Evolutionary conservation across 306 rosid genomes (phyloP), one percentile per base, ranked within the genome.

Genomic region (Pyrus bretschneideri): DNA sequence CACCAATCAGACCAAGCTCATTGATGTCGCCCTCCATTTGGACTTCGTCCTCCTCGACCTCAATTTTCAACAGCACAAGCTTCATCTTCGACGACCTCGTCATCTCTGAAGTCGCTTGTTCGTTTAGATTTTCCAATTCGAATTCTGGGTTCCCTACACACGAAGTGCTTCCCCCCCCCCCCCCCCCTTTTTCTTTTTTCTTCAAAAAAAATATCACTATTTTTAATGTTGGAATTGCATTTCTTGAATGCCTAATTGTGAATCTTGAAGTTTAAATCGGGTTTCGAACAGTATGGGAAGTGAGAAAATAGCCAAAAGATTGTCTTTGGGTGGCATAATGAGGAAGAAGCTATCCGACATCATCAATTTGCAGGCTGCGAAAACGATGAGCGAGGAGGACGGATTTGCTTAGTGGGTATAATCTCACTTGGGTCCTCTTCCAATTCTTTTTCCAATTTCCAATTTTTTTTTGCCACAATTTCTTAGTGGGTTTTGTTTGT

Each of bases 291-390:
- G 23, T 2, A 76, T 52, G 83, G 76, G 40, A 61, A 71, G 75
- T 35, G 85, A 82, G 33, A 82, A 54, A 78, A 84, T 86, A 92
- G 80, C 86, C 14, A 89, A 83, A 81, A 81, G 85, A 86, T 80
- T 79, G 68, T 85, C 91, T 1, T 81, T 94, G 4, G 90, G 91
- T 55, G 88, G 80, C 79, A 75, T 83, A 51, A 81, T 86, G 89
- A 83, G 93, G 60, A 90, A 87, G 82, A 89, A 88, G 74, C 87
- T 94, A 21, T 87, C 97, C 9, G 95, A 94, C 69, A 85, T 91
- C 76, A 90, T 96, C 15, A 87, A 91, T 70, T 71, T 82, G 59
- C 90, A 83, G 72, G 33, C 75, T 9, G 18, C 77, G 14, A 79
- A 80, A 45, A 29, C 70, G 9, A 75, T 70, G 0, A 23, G 65